These are phyloP conservation scores for Aspergillus sp. DNA, from an alignment of 2,329 filamentous ascomycete genomes.

Conservation along the genomic window DNA sequence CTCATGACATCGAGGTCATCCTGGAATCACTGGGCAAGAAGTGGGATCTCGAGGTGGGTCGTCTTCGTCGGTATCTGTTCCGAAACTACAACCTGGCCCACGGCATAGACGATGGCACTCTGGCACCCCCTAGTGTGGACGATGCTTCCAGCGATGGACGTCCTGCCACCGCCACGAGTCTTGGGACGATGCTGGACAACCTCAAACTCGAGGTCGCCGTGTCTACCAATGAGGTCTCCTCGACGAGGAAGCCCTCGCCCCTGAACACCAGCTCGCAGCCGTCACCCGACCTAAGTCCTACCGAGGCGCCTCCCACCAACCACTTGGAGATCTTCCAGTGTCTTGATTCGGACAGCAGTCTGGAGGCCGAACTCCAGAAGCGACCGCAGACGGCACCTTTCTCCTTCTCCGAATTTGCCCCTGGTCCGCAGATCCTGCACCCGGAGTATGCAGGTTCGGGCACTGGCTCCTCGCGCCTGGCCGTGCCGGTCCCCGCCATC, in stretches of 20 bases:
- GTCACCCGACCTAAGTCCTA: slow-evolving; percentile 1
- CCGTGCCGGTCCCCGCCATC: slow-evolving; percentile 33
- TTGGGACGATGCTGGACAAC: slow-evolving; percentile 39
- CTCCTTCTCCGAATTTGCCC: slow-evolving; percentile 12
- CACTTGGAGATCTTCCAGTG: slow-evolving; percentile 22
- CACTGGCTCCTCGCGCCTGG: slow-evolving; percentile 25
- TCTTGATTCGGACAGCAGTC: slow-evolving; percentile 15
- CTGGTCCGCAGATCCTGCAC: slow-evolving; percentile 16
- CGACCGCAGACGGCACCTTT: slow-evolving; percentile 30
- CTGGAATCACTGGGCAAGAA: slow-evolving; percentile 43
- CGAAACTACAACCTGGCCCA: slow-evolving; percentile 47
- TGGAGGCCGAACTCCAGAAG: slow-evolving; percentile 18
- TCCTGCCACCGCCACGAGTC: slow-evolving; percentile 38
- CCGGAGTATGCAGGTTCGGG: slow-evolving; percentile 23
- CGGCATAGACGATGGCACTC: slow-evolving; percentile 26
- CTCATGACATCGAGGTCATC: slow-evolving; percentile 43
- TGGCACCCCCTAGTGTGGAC: slow-evolving; percentile 19
- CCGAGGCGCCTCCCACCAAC: slow-evolving; percentile 5
- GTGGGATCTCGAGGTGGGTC: slow-evolving; percentile 46
- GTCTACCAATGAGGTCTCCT: slow-evolving; percentile 27
- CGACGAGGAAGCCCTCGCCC: slow-evolving; percentile 14
- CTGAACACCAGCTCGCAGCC: slow-evolving; percentile 9
- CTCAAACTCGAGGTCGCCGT: slow-evolving; percentile 37
- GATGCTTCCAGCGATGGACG: slow-evolving; percentile 38
- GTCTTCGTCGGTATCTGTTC: slow-evolving; percentile 45